Conservation (phyloP, 2,329 filamentous ascomycete species). For the Claviceps pazoutovae region DNA sequence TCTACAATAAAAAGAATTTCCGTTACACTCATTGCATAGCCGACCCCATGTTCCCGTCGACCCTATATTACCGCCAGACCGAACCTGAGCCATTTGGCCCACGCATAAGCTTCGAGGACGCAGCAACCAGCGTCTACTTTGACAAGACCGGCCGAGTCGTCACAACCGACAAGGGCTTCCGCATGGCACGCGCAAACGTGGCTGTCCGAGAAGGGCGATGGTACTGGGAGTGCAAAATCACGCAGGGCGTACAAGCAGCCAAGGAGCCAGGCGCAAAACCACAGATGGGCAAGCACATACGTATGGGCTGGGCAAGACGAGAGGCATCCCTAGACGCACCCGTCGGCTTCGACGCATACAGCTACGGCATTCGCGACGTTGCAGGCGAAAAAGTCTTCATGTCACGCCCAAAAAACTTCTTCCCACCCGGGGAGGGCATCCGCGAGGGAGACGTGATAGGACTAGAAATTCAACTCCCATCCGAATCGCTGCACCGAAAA, state of each 20-base stretch:
- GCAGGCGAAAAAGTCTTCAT: conserved; percentile 86
- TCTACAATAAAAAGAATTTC: conserved; percentile 58
- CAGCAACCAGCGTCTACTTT: conserved; percentile 72
- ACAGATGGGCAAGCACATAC: conserved; percentile 49
- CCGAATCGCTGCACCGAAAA: conserved; percentile 73
- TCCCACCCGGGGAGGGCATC: conserved; percentile 63
- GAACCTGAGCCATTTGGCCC: conserved; percentile 74
- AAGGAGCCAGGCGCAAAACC: conserved; percentile 28
- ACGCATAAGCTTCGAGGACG: conserved; percentile 85
- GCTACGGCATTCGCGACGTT: conserved; percentile 83
- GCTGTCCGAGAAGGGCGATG: conserved; percentile 77
- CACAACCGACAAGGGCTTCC: conserved; percentile 84
- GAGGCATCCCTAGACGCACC: conserved; percentile 74
- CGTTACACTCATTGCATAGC: conserved; percentile 85
- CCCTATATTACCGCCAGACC: conserved; percentile 77
- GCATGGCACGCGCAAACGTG: conserved; percentile 82
- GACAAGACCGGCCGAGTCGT: conserved; percentile 61
- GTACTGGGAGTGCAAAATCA: conserved; percentile 90
- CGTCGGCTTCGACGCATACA: conserved; percentile 81
- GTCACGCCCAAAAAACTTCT: conserved; percentile 85
- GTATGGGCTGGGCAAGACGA: conserved; percentile 73
- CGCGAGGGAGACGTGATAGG: conserved; percentile 88
- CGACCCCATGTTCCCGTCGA: conserved; percentile 74
- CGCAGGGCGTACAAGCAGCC: conserved; percentile 48
- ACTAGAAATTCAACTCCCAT: conserved; percentile 80